These are phyloP conservation scores for Penicillium expansum DNA, from an alignment of 2,329 filamentous ascomycete genomes.

Conservation along the genomic window DNA sequence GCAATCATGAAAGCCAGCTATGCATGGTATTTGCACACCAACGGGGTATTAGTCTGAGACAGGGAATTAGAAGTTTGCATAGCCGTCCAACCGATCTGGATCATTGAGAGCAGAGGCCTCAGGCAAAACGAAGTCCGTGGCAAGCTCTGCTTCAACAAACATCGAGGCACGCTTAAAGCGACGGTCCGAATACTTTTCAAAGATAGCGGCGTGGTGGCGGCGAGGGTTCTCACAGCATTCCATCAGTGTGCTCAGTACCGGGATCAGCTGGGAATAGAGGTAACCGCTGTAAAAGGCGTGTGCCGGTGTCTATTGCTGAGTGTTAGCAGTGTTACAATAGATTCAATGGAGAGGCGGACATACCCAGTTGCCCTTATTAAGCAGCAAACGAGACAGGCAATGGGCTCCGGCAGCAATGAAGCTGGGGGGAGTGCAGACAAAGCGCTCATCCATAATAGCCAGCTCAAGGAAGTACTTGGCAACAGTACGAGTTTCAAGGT, in stretches of 20 bases:
- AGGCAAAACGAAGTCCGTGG: constrained; percentile 57
- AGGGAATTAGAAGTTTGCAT: constrained; percentile 18
- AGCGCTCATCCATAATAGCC: constrained; percentile 96
- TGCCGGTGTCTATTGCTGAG: constrained; percentile 61
- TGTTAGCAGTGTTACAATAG: constrained; percentile 18
- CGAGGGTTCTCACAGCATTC: constrained; percentile 82
- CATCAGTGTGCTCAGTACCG: constrained; percentile 72
- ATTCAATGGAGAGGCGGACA: constrained; percentile 37
- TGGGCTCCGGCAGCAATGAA: constrained; percentile 89
- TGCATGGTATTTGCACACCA: not conserved
- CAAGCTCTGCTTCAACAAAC: constrained; percentile 74
- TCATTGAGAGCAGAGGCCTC: constrained; percentile 21
- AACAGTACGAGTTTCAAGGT: constrained; percentile 88
- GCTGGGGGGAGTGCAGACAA: constrained; percentile 86
- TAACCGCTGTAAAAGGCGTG: constrained; percentile 95
- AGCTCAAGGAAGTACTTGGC: constrained; percentile 98
- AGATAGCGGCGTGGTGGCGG: constrained; percentile 82
- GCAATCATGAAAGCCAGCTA: constrained; percentile 1
- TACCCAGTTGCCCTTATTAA: constrained; percentile 93
- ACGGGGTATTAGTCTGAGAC: not conserved
- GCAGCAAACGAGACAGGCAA: constrained; percentile 81
- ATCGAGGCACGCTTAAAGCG: constrained; percentile 81
- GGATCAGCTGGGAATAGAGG: constrained; percentile 78
- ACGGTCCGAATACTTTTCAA: constrained; percentile 85
- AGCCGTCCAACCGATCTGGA: constrained; percentile 15